Evolutionary conservation across 2,329 filamentous ascomycete species (phyloP).

Genomic region (Harringtonia aguacate): DNA sequence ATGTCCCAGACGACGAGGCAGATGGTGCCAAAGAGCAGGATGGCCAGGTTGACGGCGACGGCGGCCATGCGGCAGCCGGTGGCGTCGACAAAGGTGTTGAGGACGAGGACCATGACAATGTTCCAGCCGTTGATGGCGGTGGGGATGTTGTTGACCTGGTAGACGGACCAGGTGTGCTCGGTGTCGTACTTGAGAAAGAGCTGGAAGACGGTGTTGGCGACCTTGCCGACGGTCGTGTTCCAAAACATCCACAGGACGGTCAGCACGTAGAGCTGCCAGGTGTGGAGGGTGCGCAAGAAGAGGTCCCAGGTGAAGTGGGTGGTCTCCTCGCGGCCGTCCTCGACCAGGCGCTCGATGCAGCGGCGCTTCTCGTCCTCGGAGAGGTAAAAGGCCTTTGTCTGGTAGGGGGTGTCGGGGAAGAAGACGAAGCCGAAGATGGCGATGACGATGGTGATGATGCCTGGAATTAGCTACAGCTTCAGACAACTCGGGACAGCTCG

Average conservation of each 20-base stretch:
- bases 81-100: slow-evolving; percentile 19
- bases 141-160: slow-evolving; percentile 19
- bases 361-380: slow-evolving; percentile 22
- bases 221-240: slow-evolving; percentile 2
- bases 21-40: slow-evolving; percentile 20
- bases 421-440: slow-evolving; percentile 37
- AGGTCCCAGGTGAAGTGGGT: slow-evolving; percentile 15
- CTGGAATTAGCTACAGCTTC: not conserved
- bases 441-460: slow-evolving; percentile 37
- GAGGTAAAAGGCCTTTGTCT: slow-evolving; percentile 23
- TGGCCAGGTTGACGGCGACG: slow-evolving; percentile 10
- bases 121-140: slow-evolving; percentile 20
- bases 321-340: slow-evolving; percentile 16
- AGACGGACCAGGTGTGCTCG: slow-evolving; percentile 16
- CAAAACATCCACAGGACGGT: slow-evolving; percentile 17
- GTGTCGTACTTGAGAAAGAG: slow-evolving; percentile 17
- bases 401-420: slow-evolving; percentile 37
- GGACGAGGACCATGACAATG: slow-evolving; percentile 15
- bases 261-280: slow-evolving; percentile 18
- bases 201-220: slow-evolving; percentile 15
- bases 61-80: slow-evolving; percentile 21
- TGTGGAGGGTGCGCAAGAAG: slow-evolving; percentile 12
- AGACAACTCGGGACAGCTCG: too few species aligned
- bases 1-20: slow-evolving; percentile 21
- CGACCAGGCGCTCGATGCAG: slow-evolving; percentile 24